These are phyloP conservation scores for Linnemannia schmuckeri DNA, from an alignment of 192 early-diverging fungal genomes.

Conservation along the genomic window DNA sequence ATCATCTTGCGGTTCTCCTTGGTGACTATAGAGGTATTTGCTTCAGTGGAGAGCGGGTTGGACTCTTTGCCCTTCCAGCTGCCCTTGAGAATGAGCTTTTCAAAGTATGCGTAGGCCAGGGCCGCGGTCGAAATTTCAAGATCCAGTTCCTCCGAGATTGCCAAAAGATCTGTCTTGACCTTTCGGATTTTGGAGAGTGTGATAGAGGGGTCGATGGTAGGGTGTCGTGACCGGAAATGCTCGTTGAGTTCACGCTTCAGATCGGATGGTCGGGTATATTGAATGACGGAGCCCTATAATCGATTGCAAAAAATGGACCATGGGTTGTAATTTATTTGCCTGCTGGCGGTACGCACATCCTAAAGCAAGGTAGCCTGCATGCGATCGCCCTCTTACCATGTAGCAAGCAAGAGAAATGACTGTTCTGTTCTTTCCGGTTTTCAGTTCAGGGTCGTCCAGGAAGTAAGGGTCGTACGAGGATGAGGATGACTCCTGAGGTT, in stretches of 20 bases:
- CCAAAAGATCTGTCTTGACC: constrained; percentile 82
- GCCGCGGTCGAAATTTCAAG: constrained; percentile 93
- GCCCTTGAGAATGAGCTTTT: constrained; percentile 91
- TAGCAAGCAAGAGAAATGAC: constrained; percentile 86
- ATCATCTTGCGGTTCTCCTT: constrained; percentile 45
- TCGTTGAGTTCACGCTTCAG: constrained; percentile 91
- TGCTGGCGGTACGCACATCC: no score
- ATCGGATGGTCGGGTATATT: constrained; percentile 84
- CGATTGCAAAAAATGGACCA: no score
- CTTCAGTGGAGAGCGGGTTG: constrained; percentile 18
- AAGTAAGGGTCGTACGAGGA: constrained; percentile 82
- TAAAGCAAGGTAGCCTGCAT: neutral
- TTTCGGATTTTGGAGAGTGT: constrained; percentile 92
- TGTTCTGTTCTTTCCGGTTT: constrained; percentile 79
- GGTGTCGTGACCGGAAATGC: constrained; percentile 84
- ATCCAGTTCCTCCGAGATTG: constrained; percentile 75
- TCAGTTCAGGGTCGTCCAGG: constrained; percentile 90
- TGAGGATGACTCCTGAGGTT: constrained; percentile 38
- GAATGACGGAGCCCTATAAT: constrained; percentile 82
- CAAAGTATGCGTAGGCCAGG: constrained; percentile 92
- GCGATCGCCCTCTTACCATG: constrained; percentile 63
- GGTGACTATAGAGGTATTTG: constrained; percentile 28
- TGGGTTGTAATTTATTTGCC: neutral
- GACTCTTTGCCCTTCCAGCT: constrained; percentile 34
- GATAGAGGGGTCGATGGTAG: constrained; percentile 81